phyloP scores from a whole-genome alignment of 148 eudicot species.

The Linanthus parryae region DNA sequence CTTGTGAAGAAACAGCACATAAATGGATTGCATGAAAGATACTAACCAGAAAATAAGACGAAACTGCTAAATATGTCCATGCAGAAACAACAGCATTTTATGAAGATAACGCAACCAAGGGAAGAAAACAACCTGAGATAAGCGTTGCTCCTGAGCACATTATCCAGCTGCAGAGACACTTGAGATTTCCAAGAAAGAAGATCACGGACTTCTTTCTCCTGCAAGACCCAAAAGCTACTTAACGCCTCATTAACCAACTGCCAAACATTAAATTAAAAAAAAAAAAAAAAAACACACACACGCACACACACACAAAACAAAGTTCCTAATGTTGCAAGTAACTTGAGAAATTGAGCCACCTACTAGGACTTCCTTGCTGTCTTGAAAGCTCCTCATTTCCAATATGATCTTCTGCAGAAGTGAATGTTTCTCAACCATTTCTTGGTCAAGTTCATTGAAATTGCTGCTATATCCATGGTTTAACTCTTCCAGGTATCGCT shows the following conservation, averaged over 20 bases:
- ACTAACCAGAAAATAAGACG: neutral
- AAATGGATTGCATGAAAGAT: neutral
- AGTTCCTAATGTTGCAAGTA: neutral
- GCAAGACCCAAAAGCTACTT: constrained; percentile 16
- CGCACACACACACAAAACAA: neutral
- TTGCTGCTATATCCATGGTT: constrained; percentile 67
- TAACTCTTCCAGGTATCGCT: constrained; percentile 79
- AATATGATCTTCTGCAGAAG: constrained; percentile 51
- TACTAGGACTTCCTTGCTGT: constrained; percentile 72
- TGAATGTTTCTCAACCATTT: constrained; percentile 54
- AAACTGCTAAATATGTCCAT: neutral
- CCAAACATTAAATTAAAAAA: neutral
- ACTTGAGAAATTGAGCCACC: constrained; percentile 20
- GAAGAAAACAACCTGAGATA: constrained; percentile 59
- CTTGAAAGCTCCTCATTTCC: constrained; percentile 45
- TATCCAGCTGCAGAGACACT: constrained; percentile 66
- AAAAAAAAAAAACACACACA: neutral
- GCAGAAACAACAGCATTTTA: neutral
- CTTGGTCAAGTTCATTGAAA: constrained; percentile 68
- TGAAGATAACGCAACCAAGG: neutral
- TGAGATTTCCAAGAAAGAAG: constrained; percentile 78
- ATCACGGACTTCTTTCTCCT: constrained; percentile 74
- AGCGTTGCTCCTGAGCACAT: constrained; percentile 46
- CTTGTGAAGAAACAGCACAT: too few relatives aligned
- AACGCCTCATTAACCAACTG: neutral